Percentiles rank a stretch among this genome's conserved stretches.
These are phyloP conservation scores for Clarireedia homoeocarpa DNA, from an alignment of 2,329 filamentous ascomycete species.

Conservation along the genomic window DNA sequence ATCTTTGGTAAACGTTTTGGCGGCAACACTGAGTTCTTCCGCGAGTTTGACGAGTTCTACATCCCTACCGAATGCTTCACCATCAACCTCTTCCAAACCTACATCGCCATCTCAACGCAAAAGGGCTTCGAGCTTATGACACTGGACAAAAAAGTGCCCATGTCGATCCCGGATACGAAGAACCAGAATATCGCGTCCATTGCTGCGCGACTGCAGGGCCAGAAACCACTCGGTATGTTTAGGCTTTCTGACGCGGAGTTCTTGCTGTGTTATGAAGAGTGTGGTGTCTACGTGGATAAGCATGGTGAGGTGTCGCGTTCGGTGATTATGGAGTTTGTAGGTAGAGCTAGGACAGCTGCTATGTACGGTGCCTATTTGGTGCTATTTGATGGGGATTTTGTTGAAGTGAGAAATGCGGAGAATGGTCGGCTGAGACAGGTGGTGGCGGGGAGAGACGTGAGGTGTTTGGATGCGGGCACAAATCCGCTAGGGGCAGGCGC, in stretches of 20 bases:
- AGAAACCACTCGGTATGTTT: slow-evolving; percentile 92
- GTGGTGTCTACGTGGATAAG: slow-evolving; percentile 96
- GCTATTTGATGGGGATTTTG: slow-evolving; percentile 91
- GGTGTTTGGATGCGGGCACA: slow-evolving; percentile 80
- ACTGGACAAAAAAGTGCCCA: slow-evolving; percentile 92
- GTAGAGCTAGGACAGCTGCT: slow-evolving; percentile 76
- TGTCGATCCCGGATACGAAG: slow-evolving; percentile 84
- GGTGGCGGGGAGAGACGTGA: slow-evolving; percentile 83
- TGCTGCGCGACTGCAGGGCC: slow-evolving; percentile 70
- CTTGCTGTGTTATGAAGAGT: slow-evolving; percentile 88
- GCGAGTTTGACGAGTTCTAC: slow-evolving; percentile 98
- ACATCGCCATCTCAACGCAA: slow-evolving; percentile 82
- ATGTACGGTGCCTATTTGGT: slow-evolving; percentile 88
- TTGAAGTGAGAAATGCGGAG: slow-evolving; percentile 93
- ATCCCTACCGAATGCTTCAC: slow-evolving; percentile 92
- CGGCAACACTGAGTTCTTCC: slow-evolving; percentile 87
- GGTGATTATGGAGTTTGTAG: slow-evolving; percentile 98
- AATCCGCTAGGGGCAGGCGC: slow-evolving; percentile 44
- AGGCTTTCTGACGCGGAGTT: slow-evolving; percentile 88
- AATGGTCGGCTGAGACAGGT: slow-evolving; percentile 91
- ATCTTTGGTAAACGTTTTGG: slow-evolving; percentile 49
- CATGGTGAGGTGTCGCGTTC: slow-evolving; percentile 90
- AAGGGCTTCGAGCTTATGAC: slow-evolving; percentile 95
- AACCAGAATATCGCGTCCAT: slow-evolving; percentile 80
- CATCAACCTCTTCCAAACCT: slow-evolving; percentile 92